Conservation (phyloP, 164 flowering plant species). For the Santalum album region DNA sequence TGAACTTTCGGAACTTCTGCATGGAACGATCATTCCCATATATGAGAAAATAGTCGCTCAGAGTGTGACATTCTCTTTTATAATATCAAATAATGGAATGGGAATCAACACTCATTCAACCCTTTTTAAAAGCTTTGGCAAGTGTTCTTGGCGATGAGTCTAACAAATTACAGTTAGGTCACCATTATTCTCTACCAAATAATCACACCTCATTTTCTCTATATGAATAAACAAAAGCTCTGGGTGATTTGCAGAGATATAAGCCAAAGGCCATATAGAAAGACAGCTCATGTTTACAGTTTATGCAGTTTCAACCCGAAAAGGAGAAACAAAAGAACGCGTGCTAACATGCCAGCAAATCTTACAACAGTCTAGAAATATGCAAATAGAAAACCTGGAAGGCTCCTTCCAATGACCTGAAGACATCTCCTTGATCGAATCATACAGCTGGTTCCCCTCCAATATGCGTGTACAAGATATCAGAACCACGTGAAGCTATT, state of each 20-base stretch:
- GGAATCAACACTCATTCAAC: slow-evolving; percentile 59
- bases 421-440: slow-evolving; percentile 56
- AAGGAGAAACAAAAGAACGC: not conserved
- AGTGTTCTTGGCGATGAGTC: slow-evolving; percentile 54
- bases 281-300: slow-evolving; percentile 52
- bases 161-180: slow-evolving; percentile 38
- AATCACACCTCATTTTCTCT: slow-evolving; percentile 40
- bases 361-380: too few species aligned
- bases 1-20: too few species aligned
- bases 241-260: slow-evolving; percentile 35
- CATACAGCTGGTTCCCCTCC: slow-evolving; percentile 29
- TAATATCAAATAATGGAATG: slow-evolving; percentile 76
- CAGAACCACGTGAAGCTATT: slow-evolving; percentile 69
- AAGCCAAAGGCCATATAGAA: slow-evolving; percentile 65
- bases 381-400: slow-evolving; percentile 47
- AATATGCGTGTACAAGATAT: slow-evolving; percentile 36
- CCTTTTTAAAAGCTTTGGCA: slow-evolving; percentile 75
- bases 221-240: slow-evolving; percentile 54
- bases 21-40: slow-evolving; percentile 11
- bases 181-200: slow-evolving; percentile 63
- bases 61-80: slow-evolving; percentile 85
- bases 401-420: slow-evolving; percentile 58
- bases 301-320: slow-evolving; percentile 70
- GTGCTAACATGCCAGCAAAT: not conserved
- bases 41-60: slow-evolving; percentile 74